Conservation (phyloP, 352 stramenopile genomes). For the Thalassiosira ordinaria region DNA sequence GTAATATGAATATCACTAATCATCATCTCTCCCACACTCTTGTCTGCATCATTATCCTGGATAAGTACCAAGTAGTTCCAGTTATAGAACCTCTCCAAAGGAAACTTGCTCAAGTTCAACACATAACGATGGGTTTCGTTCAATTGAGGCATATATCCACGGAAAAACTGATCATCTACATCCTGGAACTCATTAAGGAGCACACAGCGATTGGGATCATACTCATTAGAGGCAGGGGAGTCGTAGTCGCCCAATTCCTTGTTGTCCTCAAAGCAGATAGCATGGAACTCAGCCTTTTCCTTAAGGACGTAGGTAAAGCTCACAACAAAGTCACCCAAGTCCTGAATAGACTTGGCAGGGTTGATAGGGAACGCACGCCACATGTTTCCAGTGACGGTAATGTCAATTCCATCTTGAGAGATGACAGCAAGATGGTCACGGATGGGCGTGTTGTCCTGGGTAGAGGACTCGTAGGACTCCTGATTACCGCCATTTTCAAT, state of each 20-base stretch:
- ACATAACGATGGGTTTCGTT: constrained; percentile 10
- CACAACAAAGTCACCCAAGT: constrained; percentile 25
- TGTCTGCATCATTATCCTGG: constrained; percentile 29
- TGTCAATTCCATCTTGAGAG: neutral
- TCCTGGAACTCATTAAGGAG: neutral
- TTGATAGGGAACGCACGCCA: constrained; percentile 11
- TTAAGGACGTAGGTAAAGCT: constrained; percentile 20
- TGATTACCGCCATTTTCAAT: no score
- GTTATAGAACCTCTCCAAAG: constrained; percentile 7
- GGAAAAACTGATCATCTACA: neutral
- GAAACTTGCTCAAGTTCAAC: constrained; percentile 24
- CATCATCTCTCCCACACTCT: constrained; percentile 5
- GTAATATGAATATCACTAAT: constrained; percentile 27
- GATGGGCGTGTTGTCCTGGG: constrained; percentile 10
- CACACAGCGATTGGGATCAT: constrained; percentile 2
- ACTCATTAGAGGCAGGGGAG: neutral
- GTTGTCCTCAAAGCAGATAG: constrained; percentile 42
- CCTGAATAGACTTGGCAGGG: neutral
- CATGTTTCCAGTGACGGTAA: constrained; percentile 16
- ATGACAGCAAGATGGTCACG: neutral
- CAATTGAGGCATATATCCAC: neutral
- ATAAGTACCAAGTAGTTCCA: constrained; percentile 23
- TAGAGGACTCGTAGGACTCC: no score
- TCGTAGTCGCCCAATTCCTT: neutral
- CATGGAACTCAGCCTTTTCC: constrained; percentile 17